These are phyloP conservation scores for Xylaria longipes DNA, from an alignment of 495 filamentous ascomycete genomes.

Conservation along the genomic window DNA sequence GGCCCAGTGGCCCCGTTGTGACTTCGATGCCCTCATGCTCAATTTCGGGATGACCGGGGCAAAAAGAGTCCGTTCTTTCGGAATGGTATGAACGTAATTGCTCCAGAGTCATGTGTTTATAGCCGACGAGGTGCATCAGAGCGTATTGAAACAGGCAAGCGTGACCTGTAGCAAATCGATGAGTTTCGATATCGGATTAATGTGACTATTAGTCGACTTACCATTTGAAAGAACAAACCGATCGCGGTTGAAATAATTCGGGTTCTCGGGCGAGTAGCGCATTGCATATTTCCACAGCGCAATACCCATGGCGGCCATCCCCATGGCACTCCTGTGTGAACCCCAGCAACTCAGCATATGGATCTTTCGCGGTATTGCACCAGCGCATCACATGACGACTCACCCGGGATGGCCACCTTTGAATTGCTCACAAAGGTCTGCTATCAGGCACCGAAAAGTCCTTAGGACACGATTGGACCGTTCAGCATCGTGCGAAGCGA, in stretches of 20 bases:
- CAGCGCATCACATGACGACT: slow-evolving; percentile 21
- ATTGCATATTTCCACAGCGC: slow-evolving; percentile 60
- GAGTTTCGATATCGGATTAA: background rate
- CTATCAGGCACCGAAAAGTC: slow-evolving; percentile 61
- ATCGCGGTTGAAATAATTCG: slow-evolving; percentile 59
- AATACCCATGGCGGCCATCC: slow-evolving; percentile 62
- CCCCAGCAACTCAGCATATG: slow-evolving; percentile 20
- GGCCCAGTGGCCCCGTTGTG: slow-evolving; percentile 66
- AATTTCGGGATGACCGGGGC: slow-evolving; percentile 67
- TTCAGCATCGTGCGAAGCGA: background rate
- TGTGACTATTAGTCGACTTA: background rate
- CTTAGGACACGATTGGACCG: slow-evolving; percentile 52
- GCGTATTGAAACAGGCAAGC: slow-evolving; percentile 66
- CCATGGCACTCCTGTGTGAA: slow-evolving; percentile 52
- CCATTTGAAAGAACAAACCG: slow-evolving; percentile 62
- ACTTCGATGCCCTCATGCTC: slow-evolving; percentile 67
- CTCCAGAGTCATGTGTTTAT: slow-evolving; percentile 64
- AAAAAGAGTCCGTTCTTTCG: slow-evolving; percentile 56
- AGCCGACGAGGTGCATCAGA: slow-evolving; percentile 64
- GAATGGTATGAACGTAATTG: slow-evolving; percentile 67
- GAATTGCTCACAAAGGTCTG: slow-evolving; percentile 66
- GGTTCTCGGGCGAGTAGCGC: slow-evolving; percentile 55
- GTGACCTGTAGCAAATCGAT: slow-evolving; percentile 47
- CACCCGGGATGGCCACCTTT: slow-evolving; percentile 65
- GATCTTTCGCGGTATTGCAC: background rate